These are phyloP conservation scores for Pleoardoris graminearum DNA, from an alignment of 2,329 filamentous ascomycete species.

Conservation along the genomic window DNA sequence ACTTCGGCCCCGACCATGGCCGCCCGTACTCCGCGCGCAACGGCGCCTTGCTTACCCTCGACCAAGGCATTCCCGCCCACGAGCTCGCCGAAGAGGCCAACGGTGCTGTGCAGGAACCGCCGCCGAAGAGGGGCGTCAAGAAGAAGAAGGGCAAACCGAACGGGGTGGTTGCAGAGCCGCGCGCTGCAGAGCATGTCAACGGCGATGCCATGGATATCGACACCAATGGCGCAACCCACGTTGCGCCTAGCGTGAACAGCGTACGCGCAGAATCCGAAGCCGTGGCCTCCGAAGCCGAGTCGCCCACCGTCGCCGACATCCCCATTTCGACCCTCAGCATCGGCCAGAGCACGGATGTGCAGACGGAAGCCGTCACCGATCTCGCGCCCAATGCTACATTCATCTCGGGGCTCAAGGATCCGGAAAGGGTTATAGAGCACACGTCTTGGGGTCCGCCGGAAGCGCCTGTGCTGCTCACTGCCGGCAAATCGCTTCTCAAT, in stretches of 20 bases:
- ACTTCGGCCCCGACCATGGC: conserved; percentile 46
- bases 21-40: conserved; percentile 44
- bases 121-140: conserved; percentile 41
- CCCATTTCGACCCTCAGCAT: conserved; percentile 46
- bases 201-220: conserved; percentile 54
- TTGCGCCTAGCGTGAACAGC: conserved; percentile 22
- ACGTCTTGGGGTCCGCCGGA: conserved; percentile 43
- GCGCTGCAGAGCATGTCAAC: not conserved
- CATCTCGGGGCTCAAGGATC: conserved; percentile 27
- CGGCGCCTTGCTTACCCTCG: conserved; percentile 41
- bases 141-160: conserved; percentile 42
- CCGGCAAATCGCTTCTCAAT: conserved; percentile 42
- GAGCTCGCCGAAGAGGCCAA: conserved; percentile 38
- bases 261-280: conserved; percentile 43
- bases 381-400: conserved; percentile 37
- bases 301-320: conserved; percentile 43
- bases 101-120: conserved; percentile 37
- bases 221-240: conserved; percentile 35
- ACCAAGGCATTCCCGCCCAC: conserved; percentile 42
- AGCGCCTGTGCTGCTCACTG: conserved; percentile 37
- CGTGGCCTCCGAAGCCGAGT: conserved; percentile 43
- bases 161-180: conserved; percentile 16
- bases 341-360: conserved; percentile 42
- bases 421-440: conserved; percentile 33
- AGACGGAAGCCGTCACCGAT: conserved; percentile 43